Percentiles rank a stretch among this genome's conserved stretches.
Conservation (phyloP, 805 yeast genomes). For the Tetrapisispora nanseiensis region DNA sequence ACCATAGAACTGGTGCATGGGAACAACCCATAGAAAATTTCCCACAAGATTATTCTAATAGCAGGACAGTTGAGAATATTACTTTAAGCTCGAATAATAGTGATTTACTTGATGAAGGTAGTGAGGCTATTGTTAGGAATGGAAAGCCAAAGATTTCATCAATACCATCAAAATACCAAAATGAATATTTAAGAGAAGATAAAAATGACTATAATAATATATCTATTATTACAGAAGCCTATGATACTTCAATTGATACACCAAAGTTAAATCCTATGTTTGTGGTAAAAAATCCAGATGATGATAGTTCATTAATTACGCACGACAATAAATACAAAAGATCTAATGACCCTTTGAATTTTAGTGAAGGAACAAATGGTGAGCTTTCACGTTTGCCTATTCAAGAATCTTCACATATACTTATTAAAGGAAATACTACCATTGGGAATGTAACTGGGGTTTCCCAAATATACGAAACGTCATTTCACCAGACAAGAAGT, state of each 20-base stretch:
- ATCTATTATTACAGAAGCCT: constrained; percentile 2
- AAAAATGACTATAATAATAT: background rate
- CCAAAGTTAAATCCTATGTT: constrained; percentile 17
- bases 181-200: background rate
- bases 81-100: constrained; percentile 6
- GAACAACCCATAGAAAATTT: constrained; percentile 10
- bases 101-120: constrained; percentile 2
- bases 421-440: background rate
- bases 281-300: constrained; percentile 2
- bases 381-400: background rate
- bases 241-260: constrained; percentile 22
- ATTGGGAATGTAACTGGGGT: constrained; percentile 11
- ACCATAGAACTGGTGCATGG: constrained; percentile 21
- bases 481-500: constrained; percentile 16
- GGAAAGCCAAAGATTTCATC: background rate
- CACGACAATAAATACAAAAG: background rate
- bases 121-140: background rate
- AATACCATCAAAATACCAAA: background rate
- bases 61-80: constrained; percentile 14
- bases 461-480: constrained; percentile 14
- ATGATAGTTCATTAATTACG: too few relatives aligned
- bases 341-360: background rate
- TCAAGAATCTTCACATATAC: constrained; percentile 1
- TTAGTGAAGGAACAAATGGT: background rate
- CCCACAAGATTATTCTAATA: constrained; percentile 13